Evolutionary conservation across 768 basidiomycete genomes (phyloP).

Genomic region (Termitomyces sp.): DNA sequence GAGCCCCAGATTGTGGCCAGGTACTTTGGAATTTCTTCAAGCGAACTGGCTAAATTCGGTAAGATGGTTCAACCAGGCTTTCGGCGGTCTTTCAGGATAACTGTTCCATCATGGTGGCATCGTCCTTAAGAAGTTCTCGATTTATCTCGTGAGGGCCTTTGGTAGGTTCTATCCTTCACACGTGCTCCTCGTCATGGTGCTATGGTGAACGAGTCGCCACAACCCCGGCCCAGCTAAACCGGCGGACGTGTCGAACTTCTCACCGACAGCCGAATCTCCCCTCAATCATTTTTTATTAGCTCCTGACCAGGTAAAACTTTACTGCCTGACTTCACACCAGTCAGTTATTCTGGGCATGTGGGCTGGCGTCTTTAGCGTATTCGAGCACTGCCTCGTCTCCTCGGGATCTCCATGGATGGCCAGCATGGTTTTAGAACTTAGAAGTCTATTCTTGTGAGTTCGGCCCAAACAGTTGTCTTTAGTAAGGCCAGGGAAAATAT

Average conservation of each 20-base stretch:
- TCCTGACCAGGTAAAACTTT: slow-evolving; percentile 12
- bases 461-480: background rate
- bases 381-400: slow-evolving; percentile 7
- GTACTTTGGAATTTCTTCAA: slow-evolving; percentile 8
- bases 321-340: slow-evolving; percentile 6
- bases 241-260: slow-evolving; percentile 1
- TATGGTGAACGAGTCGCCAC: slow-evolving; percentile 5
- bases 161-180: background rate
- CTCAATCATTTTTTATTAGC: background rate
- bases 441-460: slow-evolving; percentile 3
- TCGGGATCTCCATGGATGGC: slow-evolving; percentile 9
- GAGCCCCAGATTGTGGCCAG: slow-evolving; percentile 7
- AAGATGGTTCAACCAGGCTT: slow-evolving; percentile 11
- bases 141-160: slow-evolving; percentile 14
- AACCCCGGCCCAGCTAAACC: slow-evolving; percentile 4
- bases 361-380: slow-evolving; percentile 1
- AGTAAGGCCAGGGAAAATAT: background rate
- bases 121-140: slow-evolving; percentile 10
- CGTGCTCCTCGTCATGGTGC: background rate
- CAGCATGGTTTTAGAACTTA: slow-evolving; percentile 3
- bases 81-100: slow-evolving; percentile 11
- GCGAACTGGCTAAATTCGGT: slow-evolving; percentile 12
- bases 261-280: slow-evolving; percentile 8
- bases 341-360: slow-evolving; percentile 9
- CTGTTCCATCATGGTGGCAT: slow-evolving; percentile 5